These are phyloP conservation scores for Cardamine occulta DNA, from an alignment of 345 rosid genomes.

Conservation along the genomic window DNA sequence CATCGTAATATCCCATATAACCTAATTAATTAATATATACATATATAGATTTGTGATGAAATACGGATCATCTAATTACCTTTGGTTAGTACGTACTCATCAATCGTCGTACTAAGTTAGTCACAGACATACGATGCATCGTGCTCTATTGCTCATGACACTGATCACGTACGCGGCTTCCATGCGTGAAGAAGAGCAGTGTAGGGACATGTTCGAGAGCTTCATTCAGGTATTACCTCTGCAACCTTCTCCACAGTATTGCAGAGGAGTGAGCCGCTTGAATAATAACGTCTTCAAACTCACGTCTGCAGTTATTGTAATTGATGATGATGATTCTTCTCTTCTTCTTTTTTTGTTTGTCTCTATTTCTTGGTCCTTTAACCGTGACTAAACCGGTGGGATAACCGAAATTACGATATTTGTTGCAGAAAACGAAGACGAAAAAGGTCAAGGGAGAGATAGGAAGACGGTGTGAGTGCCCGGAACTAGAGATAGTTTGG, in stretches of 20 bases:
- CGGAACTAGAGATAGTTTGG: slow-evolving; percentile 30
- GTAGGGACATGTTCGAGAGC: slow-evolving; percentile 32
- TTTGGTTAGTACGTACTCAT: slow-evolving; percentile 8
- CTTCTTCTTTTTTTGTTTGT: too few species aligned
- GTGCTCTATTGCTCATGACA: slow-evolving; percentile 36
- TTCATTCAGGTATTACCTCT: slow-evolving; percentile 17
- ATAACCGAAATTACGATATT: not conserved
- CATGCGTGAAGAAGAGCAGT: slow-evolving; percentile 27
- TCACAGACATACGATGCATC: slow-evolving; percentile 16
- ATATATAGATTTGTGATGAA: slow-evolving; percentile 1
- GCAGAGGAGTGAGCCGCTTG: slow-evolving; percentile 38
- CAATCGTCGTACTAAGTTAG: not conserved
- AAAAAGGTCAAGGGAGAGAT: not conserved
- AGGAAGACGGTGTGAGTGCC: slow-evolving; percentile 35
- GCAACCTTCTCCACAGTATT: slow-evolving; percentile 34
- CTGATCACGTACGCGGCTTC: slow-evolving; percentile 30
- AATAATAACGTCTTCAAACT: slow-evolving; percentile 38
- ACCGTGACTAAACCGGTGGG: not conserved
- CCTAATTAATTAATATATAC: not conserved
- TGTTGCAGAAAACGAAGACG: slow-evolving; percentile 4
- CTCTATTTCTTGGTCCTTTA: not conserved
- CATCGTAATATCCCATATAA: not conserved
- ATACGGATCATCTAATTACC: not conserved
- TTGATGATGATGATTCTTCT: not conserved
- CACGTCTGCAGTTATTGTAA: slow-evolving; percentile 2